Evolutionary conservation across 768 basidiomycete genomes (phyloP), one percentile per base, ranked within the genome.

Genomic region (Agaricus blazei): DNA sequence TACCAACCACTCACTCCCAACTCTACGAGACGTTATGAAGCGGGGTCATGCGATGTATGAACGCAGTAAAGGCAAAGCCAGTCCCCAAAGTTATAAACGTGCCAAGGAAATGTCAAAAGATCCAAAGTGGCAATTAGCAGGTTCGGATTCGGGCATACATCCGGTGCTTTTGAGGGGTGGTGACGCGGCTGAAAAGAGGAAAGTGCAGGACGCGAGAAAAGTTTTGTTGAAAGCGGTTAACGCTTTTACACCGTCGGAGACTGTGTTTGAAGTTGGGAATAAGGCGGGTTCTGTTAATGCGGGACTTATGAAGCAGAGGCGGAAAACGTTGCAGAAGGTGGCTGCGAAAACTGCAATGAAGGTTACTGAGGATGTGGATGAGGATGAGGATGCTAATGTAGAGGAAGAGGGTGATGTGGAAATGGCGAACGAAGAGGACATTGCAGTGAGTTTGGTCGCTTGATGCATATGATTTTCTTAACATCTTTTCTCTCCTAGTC

Each of bases 31-130:
- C 4, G 91, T 98, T 56, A 95, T 96, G 85, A 77, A 78, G 58
- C 84, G 91, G 50, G 95, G 94, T 0, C 93, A 98, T 60, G 72
- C 79, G 1, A 89, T 98, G 91, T 98, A 96, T 67, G 94, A 98
- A 64, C 85, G 93, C 31, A 92, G 90, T 58, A 87, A 92, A 67
- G 89, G 88, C 23, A 97, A 95, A 65, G 95, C 96, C 15, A 89
- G 86, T 63, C 79, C 81, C 14, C 85, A 85, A 54, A 89, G 88
- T 64, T 92, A 98, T 71, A 84, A 86, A 60, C 84, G 94, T 4
- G 88, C 95, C 12, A 98, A 98, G 65, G 87, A 86, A 56, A 87
- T 97, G 76, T 75, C 79, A 47, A 90, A 89, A 63, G 79, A 81
- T 38, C 73, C 79, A 1, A 82, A 85, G 52, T 92, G 88, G 85